These are phyloP conservation scores for Chionographis japonica DNA, from an alignment of 106 monocot genomes.

Conservation along the genomic window DNA sequence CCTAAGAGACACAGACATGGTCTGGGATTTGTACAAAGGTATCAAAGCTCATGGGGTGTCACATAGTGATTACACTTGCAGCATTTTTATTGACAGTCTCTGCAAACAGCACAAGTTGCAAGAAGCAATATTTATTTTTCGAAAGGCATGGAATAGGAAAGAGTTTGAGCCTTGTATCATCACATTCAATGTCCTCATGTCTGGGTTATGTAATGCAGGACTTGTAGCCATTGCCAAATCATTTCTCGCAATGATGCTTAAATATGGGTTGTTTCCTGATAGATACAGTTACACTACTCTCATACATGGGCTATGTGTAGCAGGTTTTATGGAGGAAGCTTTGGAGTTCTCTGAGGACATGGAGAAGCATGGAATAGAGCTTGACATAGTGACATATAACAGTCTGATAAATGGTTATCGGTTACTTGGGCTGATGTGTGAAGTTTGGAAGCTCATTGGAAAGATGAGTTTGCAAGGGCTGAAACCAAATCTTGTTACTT, in stretches of 20 bases:
- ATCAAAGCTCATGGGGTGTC: constrained; percentile 31
- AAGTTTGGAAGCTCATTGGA: constrained; percentile 30
- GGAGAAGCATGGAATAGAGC: constrained; percentile 45
- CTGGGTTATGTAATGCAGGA: constrained; percentile 42
- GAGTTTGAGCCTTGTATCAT: constrained; percentile 27
- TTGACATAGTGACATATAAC: constrained; percentile 55
- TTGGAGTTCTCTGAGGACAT: constrained; percentile 43
- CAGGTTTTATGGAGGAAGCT: constrained; percentile 49
- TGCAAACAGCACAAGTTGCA: constrained; percentile 48
- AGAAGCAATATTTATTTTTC: constrained; percentile 58
- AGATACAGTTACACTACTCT: constrained; percentile 56
- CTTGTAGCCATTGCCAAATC: constrained; percentile 37
- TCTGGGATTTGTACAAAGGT: constrained; percentile 30
- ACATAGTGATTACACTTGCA: constrained; percentile 24
- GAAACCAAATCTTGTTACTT: constrained; percentile 60
- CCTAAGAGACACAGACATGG: constrained; percentile 26
- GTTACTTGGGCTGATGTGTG: constrained; percentile 30
- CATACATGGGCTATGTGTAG: constrained; percentile 52
- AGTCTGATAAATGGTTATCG: constrained; percentile 61
- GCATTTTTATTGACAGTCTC: constrained; percentile 48
- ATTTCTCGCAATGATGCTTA: constrained; percentile 47
- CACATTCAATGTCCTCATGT: constrained; percentile 50
- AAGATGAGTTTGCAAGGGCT: constrained; percentile 45
- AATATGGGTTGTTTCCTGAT: constrained; percentile 47
- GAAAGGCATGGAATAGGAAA: constrained; percentile 26